A percentile compares a stretch with the other conserved stretches of the same genome.
phyloP scores from a whole-genome alignment of 169 alveolate species.

The Hammondia hammondi region DNA sequence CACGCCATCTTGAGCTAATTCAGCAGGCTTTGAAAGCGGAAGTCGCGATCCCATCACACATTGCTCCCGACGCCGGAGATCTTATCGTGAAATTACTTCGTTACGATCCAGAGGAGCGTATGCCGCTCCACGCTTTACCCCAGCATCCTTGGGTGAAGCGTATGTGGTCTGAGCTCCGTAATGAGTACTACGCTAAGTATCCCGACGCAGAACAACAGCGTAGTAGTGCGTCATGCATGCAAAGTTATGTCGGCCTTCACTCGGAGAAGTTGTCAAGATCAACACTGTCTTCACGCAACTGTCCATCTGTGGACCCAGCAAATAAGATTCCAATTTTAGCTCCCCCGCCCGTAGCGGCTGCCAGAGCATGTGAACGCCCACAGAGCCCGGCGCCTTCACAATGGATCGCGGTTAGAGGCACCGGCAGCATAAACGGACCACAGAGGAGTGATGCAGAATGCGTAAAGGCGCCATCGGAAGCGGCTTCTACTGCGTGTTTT shows the following conservation, averaged over 20 bases:
- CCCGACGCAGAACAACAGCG: slow-evolving; percentile 1
- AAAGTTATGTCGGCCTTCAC: neutral
- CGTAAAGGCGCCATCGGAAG: too few species aligned
- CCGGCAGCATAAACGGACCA: too few species aligned
- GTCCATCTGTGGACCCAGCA: too few species aligned
- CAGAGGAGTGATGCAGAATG: too few species aligned
- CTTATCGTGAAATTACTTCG: slow-evolving; percentile 48
- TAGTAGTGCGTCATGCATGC: neutral
- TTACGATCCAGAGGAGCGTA: slow-evolving; percentile 64
- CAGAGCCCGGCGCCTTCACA: too few species aligned
- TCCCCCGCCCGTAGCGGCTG: too few species aligned
- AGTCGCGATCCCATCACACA: slow-evolving; percentile 61
- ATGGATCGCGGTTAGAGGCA: too few species aligned
- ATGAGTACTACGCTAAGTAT: neutral
- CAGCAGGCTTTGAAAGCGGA: slow-evolving; percentile 69
- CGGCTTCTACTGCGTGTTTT: too few species aligned
- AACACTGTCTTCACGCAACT: too few species aligned
- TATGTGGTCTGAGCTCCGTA: slow-evolving; percentile 8
- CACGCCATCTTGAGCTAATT: slow-evolving; percentile 73
- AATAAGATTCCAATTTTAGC: too few species aligned
- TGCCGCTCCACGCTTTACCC: slow-evolving; percentile 28
- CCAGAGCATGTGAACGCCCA: too few species aligned
- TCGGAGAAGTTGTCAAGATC: neutral
- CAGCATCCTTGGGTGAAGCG: slow-evolving; percentile 37
- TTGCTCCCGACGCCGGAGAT: slow-evolving; percentile 64